Conservation (phyloP, 2,329 filamentous ascomycete species). For the Metarhizium sp. region DNA sequence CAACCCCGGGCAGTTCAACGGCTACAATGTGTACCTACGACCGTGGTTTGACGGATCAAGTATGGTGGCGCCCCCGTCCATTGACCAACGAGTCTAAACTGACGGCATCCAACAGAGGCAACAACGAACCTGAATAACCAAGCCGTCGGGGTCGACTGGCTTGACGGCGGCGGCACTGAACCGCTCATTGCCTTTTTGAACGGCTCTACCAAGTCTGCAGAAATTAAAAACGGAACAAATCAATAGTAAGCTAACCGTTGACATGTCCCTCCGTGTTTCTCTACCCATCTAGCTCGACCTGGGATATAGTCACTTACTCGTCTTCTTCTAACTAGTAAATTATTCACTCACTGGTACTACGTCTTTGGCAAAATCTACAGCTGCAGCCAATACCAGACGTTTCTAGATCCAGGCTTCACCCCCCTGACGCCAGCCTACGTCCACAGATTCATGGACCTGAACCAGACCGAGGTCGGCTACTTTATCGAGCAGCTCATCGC, state of each 20-base stretch:
- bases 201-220: conserved; percentile 11
- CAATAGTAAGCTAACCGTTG: conserved; percentile 19
- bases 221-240: conserved; percentile 16
- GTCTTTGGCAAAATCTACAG: conserved; percentile 18
- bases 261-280: background rate
- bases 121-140: conserved; percentile 20
- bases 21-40: conserved; percentile 13
- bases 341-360: conserved; percentile 20
- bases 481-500: conserved; percentile 20
- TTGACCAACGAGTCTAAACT: no score
- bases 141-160: conserved; percentile 17
- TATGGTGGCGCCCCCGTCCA: conserved; percentile 2
- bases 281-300: no score
- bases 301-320: no score
- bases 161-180: conserved; percentile 18
- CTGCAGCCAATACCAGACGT: conserved; percentile 13
- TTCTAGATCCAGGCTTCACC: conserved; percentile 9
- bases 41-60: conserved; percentile 23
- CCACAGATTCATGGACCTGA: conserved; percentile 23
- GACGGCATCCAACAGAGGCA: conserved; percentile 4
- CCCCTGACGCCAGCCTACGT: conserved; percentile 18
- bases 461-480: conserved; percentile 18
- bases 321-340: conserved; percentile 9
- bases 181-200: conserved; percentile 17
- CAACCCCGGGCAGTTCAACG: conserved; percentile 15